Evolutionary conservation across 1,284 basidiomycete species (phyloP).

Genomic region (Phellopilus nigrolimitatus): DNA sequence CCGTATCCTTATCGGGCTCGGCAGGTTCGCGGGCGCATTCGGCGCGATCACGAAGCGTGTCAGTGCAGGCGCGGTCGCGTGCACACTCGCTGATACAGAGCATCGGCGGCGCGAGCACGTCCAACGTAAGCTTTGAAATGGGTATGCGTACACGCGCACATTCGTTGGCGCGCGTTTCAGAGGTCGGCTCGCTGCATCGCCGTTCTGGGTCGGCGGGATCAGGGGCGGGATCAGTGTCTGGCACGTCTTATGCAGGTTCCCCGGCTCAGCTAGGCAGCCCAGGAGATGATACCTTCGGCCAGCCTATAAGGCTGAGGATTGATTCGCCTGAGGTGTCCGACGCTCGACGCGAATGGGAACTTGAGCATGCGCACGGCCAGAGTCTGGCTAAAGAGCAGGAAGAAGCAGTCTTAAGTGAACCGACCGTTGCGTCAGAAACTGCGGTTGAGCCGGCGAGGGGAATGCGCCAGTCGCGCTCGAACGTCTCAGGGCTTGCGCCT

Average conservation of each 20-base stretch:
- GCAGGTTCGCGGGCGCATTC: conserved; percentile 5
- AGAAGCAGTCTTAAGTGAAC: background rate
- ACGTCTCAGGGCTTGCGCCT: background rate
- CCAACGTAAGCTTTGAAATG: conserved; percentile 11
- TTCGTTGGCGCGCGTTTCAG: conserved; percentile 8
- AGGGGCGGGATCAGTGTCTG: conserved; percentile 2
- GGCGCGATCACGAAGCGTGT: conserved; percentile 7
- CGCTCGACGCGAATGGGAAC: conserved; percentile 1
- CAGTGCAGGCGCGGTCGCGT: conserved; percentile 13
- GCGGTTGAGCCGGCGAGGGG: background rate
- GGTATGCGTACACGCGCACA: conserved; percentile 7
- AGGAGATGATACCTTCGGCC: conserved; percentile 17
- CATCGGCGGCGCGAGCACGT: conserved; percentile 9
- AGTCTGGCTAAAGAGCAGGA: background rate
- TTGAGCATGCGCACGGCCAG: background rate
- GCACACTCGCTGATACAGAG: conserved; percentile 19
- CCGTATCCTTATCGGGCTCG: conserved; percentile 4
- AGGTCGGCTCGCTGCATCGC: conserved; percentile 10
- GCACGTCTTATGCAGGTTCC: background rate
- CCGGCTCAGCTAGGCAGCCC: background rate
- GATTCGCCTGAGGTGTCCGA: conserved; percentile 4
- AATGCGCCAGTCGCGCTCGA: background rate
- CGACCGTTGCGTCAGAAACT: background rate
- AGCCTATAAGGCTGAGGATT: conserved; percentile 11
- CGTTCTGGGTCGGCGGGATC: conserved; percentile 2